phyloP scores from a whole-genome alignment of 192 early-diverging fungal genomes.

The Piromyces sp. region DNA sequence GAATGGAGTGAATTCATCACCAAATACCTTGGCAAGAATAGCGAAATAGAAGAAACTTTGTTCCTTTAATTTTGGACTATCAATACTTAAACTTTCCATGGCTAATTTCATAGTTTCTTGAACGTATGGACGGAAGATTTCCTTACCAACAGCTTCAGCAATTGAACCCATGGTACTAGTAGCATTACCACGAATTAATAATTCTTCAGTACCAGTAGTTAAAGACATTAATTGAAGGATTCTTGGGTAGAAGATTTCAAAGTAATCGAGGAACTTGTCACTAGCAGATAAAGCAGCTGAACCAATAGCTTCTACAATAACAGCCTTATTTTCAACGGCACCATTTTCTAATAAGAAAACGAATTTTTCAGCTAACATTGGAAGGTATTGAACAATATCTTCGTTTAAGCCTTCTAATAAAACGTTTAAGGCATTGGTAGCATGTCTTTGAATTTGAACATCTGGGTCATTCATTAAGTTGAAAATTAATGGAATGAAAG shows the following conservation, averaged over 20 bases:
- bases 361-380: constrained; percentile 64
- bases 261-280: constrained; percentile 55
- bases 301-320: constrained; percentile 69
- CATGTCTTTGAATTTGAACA: constrained; percentile 54
- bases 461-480: constrained; percentile 61
- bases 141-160: constrained; percentile 72
- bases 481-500: constrained; percentile 70
- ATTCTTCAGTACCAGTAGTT: constrained; percentile 42
- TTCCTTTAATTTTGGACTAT: constrained; percentile 57
- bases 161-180: constrained; percentile 69
- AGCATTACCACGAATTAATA: constrained; percentile 65
- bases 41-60: constrained; percentile 78
- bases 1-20: constrained; percentile 64
- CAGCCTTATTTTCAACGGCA: constrained; percentile 49
- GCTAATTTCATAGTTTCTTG: constrained; percentile 57
- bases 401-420: constrained; percentile 71
- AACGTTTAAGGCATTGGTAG: constrained; percentile 71
- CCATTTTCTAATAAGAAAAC: constrained; percentile 53
- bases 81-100: constrained; percentile 55
- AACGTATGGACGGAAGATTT: constrained; percentile 58
- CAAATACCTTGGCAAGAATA: constrained; percentile 60
- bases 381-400: constrained; percentile 62
- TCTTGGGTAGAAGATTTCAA: constrained; percentile 47
- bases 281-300: constrained; percentile 78
- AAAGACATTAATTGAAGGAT: constrained; percentile 55